Percentiles rank a stretch among this genome's conserved stretches.
Evolutionary conservation across 176 grass and related monocot species (phyloP).

Genomic region (Triticum timopheevii): DNA sequence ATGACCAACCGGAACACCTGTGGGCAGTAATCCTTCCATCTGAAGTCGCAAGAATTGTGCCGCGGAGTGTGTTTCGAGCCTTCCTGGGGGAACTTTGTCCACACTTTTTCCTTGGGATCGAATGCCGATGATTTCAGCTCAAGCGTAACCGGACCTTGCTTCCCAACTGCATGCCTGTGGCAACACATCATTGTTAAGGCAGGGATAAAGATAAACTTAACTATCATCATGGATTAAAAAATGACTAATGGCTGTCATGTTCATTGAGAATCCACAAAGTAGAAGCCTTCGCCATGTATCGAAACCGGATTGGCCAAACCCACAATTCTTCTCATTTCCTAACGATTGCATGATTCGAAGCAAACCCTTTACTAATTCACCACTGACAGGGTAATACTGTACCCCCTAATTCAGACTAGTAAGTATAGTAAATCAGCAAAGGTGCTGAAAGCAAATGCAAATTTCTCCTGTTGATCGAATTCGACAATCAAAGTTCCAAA

Average conservation of each 20-base stretch:
- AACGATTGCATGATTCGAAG: not conserved
- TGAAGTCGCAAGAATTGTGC: conserved; percentile 93
- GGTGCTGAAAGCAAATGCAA: not conserved
- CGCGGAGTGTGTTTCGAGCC: conserved; percentile 92
- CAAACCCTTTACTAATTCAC: conserved; percentile 1
- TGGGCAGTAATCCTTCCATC: conserved; percentile 98
- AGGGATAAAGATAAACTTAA: conserved; percentile 1
- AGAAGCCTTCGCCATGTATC: not conserved
- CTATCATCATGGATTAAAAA: not conserved
- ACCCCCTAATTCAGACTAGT: not conserved
- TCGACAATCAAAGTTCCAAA: not conserved
- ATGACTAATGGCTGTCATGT: not conserved
- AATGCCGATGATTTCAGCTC: conserved; percentile 96
- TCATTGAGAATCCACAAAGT: not conserved
- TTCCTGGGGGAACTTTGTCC: conserved; percentile 96
- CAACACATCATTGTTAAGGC: conserved; percentile 23
- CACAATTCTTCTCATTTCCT: not conserved
- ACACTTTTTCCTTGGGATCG: conserved; percentile 88
- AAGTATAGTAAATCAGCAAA: conserved; percentile 19
- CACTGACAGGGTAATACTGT: not conserved
- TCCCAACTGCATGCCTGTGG: conserved; percentile 83
- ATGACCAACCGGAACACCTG: conserved; percentile 89
- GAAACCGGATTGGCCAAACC: conserved; percentile 12
- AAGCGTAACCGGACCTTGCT: conserved; percentile 66
- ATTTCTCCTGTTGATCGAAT: not conserved